phyloP scores from a whole-genome alignment of 805 yeast genomes.

The Sugiyamaella qingdaonensis region DNA sequence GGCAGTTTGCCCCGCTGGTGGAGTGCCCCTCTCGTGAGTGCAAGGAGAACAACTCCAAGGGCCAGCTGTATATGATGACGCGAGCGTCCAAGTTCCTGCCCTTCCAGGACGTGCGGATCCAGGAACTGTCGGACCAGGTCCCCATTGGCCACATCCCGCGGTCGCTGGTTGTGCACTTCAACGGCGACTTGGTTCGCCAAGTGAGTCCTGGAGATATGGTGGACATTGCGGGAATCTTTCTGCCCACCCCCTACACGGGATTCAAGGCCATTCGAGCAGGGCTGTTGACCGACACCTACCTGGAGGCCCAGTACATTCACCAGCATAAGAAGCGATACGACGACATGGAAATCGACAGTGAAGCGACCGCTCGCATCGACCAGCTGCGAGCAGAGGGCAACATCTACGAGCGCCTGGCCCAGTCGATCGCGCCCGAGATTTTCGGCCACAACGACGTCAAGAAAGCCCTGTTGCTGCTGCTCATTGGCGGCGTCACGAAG shows the following conservation, averaged over 20 bases:
- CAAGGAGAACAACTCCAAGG: slow-evolving; percentile 70
- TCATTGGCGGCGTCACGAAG: slow-evolving; percentile 95
- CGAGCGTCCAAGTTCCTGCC: slow-evolving; percentile 94
- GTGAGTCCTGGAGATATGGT: slow-evolving; percentile 93
- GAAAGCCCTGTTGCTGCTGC: slow-evolving; percentile 75
- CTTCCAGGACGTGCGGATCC: slow-evolving; percentile 92
- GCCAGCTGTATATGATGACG: slow-evolving; percentile 86
- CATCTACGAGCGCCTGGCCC: slow-evolving; percentile 73
- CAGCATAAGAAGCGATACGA: slow-evolving; percentile 90
- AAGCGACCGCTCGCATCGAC: slow-evolving; percentile 52
- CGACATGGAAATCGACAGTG: slow-evolving; percentile 52
- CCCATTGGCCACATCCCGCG: slow-evolving; percentile 98
- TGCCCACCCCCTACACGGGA: slow-evolving; percentile 96
- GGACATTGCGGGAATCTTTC: slow-evolving; percentile 84
- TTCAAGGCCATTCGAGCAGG: slow-evolving; percentile 92
- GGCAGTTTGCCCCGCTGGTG: slow-evolving; percentile 77
- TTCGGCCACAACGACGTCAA: slow-evolving; percentile 92
- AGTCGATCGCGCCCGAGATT: slow-evolving; percentile 95
- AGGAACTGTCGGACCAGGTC: slow-evolving; percentile 92
- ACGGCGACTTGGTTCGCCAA: slow-evolving; percentile 83
- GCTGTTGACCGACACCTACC: slow-evolving; percentile 84
- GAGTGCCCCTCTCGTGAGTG: slow-evolving; percentile 87
- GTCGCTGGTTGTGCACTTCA: slow-evolving; percentile 76
- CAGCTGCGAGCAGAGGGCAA: slow-evolving; percentile 58
- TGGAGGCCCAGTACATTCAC: slow-evolving; percentile 78